Evolutionary conservation across 1,139 yeast genomes (phyloP).

Genomic region (Hyphopichia wangnamkhiaoensis): DNA sequence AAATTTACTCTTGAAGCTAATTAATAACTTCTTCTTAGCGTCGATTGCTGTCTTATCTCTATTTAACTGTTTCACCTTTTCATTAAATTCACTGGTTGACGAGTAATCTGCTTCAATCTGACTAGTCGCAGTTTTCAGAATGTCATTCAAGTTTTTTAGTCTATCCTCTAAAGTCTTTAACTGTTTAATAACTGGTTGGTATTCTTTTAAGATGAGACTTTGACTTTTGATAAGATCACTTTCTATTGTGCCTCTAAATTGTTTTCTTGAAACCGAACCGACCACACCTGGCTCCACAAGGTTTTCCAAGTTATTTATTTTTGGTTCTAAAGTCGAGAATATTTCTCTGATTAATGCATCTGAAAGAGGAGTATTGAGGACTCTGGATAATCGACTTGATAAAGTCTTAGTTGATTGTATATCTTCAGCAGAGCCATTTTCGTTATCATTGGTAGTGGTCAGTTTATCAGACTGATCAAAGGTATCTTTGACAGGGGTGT

Average conservation of each 20-base stretch:
- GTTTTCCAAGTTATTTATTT: constrained; percentile 27
- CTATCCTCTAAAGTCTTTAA: constrained; percentile 44
- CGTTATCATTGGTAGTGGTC: background rate
- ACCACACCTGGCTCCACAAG: constrained; percentile 54
- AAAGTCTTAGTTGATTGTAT: constrained; percentile 21
- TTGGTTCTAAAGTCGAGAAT: constrained; percentile 47
- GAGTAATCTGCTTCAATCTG: constrained; percentile 31
- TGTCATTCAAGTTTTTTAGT: constrained; percentile 40
- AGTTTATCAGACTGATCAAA: too few relatives aligned
- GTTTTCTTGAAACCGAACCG: constrained; percentile 60
- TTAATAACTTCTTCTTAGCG: constrained; percentile 56
- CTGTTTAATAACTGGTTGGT: constrained; percentile 54
- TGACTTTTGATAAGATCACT: constrained; percentile 69
- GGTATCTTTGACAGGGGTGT: too few relatives aligned
- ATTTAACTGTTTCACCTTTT: constrained; percentile 42
- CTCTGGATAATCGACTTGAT: constrained; percentile 51
- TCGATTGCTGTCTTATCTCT: constrained; percentile 41
- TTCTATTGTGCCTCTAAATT: constrained; percentile 69
- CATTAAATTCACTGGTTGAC: constrained; percentile 24
- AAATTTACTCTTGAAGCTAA: constrained; percentile 63
- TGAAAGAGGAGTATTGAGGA: constrained; percentile 47
- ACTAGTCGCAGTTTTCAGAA: constrained; percentile 33
- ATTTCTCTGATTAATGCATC: constrained; percentile 53
- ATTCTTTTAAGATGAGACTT: constrained; percentile 57
- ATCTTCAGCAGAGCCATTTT: constrained; percentile 4